phyloP scores from a whole-genome alignment of 2,329 filamentous ascomycete genomes.

The Aspergillus fijiensis region DNA sequence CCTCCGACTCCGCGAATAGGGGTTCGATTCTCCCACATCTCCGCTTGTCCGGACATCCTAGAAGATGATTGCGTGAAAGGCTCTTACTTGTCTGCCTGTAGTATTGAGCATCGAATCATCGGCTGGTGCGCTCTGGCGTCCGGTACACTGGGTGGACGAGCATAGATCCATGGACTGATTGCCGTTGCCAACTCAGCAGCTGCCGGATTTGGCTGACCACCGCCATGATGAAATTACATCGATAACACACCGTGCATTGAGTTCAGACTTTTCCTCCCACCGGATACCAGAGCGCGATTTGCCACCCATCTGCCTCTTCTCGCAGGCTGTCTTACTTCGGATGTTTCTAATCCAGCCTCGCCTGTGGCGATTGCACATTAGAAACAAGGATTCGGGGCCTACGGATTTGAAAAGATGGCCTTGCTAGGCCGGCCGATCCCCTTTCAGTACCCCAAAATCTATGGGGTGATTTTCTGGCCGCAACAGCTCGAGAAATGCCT shows the following conservation, averaged over 20 bases:
- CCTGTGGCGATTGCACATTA: conserved; percentile 24
- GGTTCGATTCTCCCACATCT: conserved; percentile 11
- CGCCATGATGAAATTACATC: conserved; percentile 17
- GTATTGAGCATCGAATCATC: conserved; percentile 25
- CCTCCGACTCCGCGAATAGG: conserved; percentile 16
- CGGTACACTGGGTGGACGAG: conserved; percentile 16
- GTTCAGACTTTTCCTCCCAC: conserved; percentile 22
- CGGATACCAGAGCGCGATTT: conserved; percentile 27
- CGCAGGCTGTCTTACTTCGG: conserved; percentile 26
- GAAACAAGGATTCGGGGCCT: conserved; percentile 29
- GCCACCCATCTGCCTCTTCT: conserved; percentile 30
- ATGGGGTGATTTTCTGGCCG: background rate
- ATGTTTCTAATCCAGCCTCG: conserved; percentile 20
- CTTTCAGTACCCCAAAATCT: conserved; percentile 3
- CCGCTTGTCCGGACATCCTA: conserved; percentile 21
- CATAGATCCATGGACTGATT: conserved; percentile 27
- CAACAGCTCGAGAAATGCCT: conserved; percentile 3
- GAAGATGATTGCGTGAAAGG: conserved; percentile 11
- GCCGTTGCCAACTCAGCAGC: conserved; percentile 34
- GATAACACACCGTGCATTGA: conserved; percentile 17
- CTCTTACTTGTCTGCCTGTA: conserved; percentile 13
- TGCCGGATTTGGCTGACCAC: conserved; percentile 23
- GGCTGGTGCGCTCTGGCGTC: conserved; percentile 21
- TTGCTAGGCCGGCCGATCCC: conserved; percentile 26
- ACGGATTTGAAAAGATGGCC: conserved; percentile 18